Evolutionary conservation across 768 basidiomycete genomes (phyloP).

Genomic region (Kwoniella dejecticola): DNA sequence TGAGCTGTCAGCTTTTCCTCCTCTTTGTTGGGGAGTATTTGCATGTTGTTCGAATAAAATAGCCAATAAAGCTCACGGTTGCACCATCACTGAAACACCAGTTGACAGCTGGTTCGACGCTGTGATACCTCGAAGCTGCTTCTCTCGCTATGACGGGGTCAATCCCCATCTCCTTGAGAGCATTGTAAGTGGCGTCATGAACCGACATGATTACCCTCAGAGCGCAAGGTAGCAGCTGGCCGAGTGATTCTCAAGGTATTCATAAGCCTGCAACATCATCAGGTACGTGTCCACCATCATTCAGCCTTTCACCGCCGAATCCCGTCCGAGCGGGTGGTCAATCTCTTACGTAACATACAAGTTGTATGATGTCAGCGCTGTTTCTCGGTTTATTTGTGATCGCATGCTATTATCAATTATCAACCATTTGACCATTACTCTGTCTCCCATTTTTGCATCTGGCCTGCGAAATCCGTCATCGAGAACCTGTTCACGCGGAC

Average conservation of each 20-base stretch:
- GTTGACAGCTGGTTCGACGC: conserved; percentile 39
- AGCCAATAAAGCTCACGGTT: conserved; percentile 15
- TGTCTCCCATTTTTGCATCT: too few species aligned
- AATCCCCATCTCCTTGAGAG: conserved; percentile 41
- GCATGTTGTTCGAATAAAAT: not conserved
- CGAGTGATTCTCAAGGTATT: too few species aligned
- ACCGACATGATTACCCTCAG: too few species aligned
- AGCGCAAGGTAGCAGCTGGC: too few species aligned
- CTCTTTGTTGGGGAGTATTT: too few species aligned
- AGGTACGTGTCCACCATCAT: not conserved
- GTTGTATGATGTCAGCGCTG: not conserved
- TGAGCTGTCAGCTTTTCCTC: conserved; percentile 3
- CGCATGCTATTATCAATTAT: too few species aligned
- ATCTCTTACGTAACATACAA: not conserved
- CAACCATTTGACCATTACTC: too few species aligned
- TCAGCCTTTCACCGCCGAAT: conserved; percentile 1
- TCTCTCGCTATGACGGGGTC: conserved; percentile 37
- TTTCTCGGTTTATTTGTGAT: too few species aligned
- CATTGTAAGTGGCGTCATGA: conserved; percentile 24
- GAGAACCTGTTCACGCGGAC: too few species aligned
- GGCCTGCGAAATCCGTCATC: too few species aligned
- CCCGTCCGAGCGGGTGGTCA: too few species aligned
- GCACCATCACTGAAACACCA: conserved; percentile 46
- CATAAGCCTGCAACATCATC: too few species aligned
- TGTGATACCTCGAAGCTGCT: conserved; percentile 35